A percentile compares a stretch with the other conserved stretches of the same genome.
Conservation (phyloP, 345 rosid genomes). For the Eucalyptus guilfoylei region DNA sequence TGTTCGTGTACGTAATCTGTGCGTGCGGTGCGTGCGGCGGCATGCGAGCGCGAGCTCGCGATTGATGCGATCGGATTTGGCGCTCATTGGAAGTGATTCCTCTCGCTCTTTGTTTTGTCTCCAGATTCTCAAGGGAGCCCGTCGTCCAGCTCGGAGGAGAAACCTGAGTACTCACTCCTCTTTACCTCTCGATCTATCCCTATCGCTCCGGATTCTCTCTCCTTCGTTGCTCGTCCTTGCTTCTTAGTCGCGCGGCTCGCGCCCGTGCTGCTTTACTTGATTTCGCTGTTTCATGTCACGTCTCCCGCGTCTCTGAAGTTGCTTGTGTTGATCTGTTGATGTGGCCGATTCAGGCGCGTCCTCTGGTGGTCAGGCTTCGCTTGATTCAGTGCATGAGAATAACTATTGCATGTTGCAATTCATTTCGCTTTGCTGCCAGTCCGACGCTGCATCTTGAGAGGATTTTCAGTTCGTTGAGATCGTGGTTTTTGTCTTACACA, state of each 20-base stretch:
- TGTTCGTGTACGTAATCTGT: background rate
- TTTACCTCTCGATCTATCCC: background rate
- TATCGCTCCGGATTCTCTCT: background rate
- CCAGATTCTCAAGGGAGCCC: constrained; percentile 31
- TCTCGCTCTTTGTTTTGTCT: constrained; percentile 21
- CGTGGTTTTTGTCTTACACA: background rate
- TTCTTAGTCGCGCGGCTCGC: background rate
- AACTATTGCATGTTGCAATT: background rate
- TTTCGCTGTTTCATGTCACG: background rate
- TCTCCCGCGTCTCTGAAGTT: background rate
- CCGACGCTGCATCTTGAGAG: background rate
- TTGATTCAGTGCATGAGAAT: background rate
- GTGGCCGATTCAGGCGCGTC: constrained; percentile 40
- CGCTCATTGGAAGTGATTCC: background rate
- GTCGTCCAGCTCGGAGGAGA: constrained; percentile 40
- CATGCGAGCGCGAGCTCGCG: background rate
- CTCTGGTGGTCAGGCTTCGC: constrained; percentile 11
- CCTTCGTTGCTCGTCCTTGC: background rate
- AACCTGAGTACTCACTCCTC: constrained; percentile 47
- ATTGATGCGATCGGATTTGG: background rate
- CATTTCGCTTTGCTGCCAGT: background rate
- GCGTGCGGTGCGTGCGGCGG: background rate
- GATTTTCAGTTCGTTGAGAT: background rate
- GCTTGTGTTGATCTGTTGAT: constrained; percentile 5
- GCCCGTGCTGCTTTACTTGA: background rate